Percentiles rank a stretch among this genome's conserved stretches.
phyloP scores from a whole-genome alignment of 2,329 filamentous ascomycete genomes.

The Lachnellula subtilissima region DNA sequence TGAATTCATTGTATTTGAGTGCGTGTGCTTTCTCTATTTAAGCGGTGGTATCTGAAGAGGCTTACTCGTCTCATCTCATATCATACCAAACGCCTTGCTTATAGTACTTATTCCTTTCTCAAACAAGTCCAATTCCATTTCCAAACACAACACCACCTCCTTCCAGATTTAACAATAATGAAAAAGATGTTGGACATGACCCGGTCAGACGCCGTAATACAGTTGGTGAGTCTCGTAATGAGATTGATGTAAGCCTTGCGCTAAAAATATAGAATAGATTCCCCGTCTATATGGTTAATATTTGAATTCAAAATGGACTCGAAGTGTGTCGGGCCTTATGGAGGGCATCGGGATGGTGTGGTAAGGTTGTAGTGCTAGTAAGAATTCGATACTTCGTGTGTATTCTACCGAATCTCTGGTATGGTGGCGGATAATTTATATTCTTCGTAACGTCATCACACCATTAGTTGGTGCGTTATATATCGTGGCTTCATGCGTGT shows the following conservation, averaged over 20 bases:
- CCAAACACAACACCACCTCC: not conserved
- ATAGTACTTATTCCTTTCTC: not conserved
- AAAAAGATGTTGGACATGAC: not conserved
- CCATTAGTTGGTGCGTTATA: conserved; percentile 12
- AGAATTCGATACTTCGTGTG: conserved; percentile 2
- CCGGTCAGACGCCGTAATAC: not conserved
- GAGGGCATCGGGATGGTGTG: conserved; percentile 6
- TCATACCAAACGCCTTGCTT: not conserved
- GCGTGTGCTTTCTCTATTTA: not conserved
- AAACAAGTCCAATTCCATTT: not conserved
- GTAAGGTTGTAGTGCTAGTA: conserved; percentile 6
- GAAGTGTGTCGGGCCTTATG: not conserved
- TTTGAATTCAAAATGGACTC: not conserved
- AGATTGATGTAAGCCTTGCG: not conserved
- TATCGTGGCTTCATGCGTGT: conserved; percentile 16
- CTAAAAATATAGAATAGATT: not conserved
- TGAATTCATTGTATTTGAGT: not conserved
- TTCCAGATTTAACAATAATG: not conserved
- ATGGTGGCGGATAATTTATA: conserved; percentile 8
- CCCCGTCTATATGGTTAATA: not conserved
- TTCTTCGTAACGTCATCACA: conserved; percentile 20
- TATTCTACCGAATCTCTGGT: conserved; percentile 12
- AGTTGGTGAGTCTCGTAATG: not conserved
- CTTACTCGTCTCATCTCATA: not conserved
- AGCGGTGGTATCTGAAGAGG: not conserved